Percentiles rank a stretch among this genome's conserved stretches.
Conservation (phyloP, 345 rosid species). For the Laguncularia racemosa region DNA sequence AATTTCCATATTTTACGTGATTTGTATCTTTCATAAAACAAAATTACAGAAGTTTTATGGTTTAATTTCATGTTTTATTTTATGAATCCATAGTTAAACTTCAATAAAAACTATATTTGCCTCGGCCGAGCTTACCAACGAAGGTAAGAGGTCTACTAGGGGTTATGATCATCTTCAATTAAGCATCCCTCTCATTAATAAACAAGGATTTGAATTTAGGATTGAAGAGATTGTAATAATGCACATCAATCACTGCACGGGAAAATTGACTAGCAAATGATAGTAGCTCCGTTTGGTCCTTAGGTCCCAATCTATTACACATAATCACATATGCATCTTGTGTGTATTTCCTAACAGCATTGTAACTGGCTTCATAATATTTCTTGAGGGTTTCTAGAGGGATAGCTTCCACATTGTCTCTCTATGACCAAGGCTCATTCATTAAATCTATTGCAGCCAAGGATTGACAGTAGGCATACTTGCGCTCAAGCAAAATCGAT, state of each 20-base stretch:
- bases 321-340: constrained; percentile 22
- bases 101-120: too few species aligned
- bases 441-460: constrained; percentile 30
- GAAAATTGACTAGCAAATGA: constrained; percentile 12
- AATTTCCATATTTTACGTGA: too few species aligned
- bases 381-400: constrained; percentile 14
- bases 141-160: too few species aligned
- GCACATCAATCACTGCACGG: constrained; percentile 30
- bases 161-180: too few species aligned
- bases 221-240: constrained; percentile 25
- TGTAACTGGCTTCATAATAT: constrained; percentile 25
- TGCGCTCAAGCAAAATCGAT: too few species aligned
- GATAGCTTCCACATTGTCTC: background rate
- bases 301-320: constrained; percentile 23
- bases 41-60: too few species aligned
- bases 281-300: constrained; percentile 15
- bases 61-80: too few species aligned
- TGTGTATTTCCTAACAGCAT: constrained; percentile 28
- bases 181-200: background rate
- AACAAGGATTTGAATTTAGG: constrained; percentile 1
- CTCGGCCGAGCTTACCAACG: too few species aligned
- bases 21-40: too few species aligned
- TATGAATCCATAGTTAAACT: too few species aligned
- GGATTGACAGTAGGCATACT: background rate
- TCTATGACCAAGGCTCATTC: constrained; percentile 31